Evolutionary conservation across 1,284 basidiomycete species (phyloP).

Genomic region (Irpex lacteus): DNA sequence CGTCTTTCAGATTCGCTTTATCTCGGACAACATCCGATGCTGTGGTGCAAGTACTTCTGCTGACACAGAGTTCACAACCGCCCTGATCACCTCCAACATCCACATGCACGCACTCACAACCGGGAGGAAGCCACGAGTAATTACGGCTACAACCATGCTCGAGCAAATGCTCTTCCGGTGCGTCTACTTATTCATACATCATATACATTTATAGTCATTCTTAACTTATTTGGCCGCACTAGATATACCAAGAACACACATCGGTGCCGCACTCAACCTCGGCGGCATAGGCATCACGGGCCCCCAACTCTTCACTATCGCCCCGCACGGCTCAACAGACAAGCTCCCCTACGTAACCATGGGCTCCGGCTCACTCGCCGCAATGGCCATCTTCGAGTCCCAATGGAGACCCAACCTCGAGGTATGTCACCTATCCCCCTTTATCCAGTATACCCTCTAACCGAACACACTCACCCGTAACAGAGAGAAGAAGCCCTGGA

Average conservation of each 20-base stretch:
- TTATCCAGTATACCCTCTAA: too few species aligned
- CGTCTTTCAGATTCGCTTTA: conserved; percentile 73
- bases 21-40: conserved; percentile 88
- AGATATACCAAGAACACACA: conserved; percentile 91
- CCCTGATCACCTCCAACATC: conserved; percentile 91
- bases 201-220: too few species aligned
- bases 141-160: conserved; percentile 74
- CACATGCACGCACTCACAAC: conserved; percentile 85
- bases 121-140: conserved; percentile 85
- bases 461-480: too few species aligned
- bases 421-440: conserved; percentile 40
- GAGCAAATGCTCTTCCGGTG: conserved; percentile 85
- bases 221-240: too few species aligned
- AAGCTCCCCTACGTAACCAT: conserved; percentile 99
- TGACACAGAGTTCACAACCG: conserved; percentile 95
- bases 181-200: conserved; percentile 17
- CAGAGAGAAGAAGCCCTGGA: conserved; percentile 80
- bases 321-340: conserved; percentile 97
- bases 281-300: conserved; percentile 94
- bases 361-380: conserved; percentile 95
- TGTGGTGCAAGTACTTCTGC: conserved; percentile 99
- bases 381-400: conserved; percentile 92
- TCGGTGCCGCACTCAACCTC: conserved; percentile 96
- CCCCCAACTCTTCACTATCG: conserved; percentile 91
- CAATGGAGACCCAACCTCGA: conserved; percentile 84